phyloP scores from a whole-genome alignment of 768 basidiomycete species.

The Suillus luteus region DNA sequence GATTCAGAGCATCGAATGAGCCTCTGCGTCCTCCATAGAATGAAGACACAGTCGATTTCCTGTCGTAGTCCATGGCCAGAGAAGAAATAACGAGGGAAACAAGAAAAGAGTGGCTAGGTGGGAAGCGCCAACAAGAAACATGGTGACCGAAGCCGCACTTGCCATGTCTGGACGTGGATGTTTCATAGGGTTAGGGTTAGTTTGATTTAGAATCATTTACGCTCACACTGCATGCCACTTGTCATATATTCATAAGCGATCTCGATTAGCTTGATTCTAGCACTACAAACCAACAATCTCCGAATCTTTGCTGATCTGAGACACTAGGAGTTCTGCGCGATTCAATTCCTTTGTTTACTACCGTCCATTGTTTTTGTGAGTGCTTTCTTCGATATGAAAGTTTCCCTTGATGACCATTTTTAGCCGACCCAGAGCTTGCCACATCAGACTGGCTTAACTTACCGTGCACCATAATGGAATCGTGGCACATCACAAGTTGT shows the following conservation, averaged over 20 bases:
- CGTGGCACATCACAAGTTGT: not conserved
- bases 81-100: constrained; percentile 6
- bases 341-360: not conserved
- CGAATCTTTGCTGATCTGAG: not conserved
- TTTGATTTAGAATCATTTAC: not conserved
- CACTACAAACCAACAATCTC: not conserved
- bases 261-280: not conserved
- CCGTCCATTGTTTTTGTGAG: not conserved
- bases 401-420: not conserved
- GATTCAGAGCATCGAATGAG: constrained; percentile 62
- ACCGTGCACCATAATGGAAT: not conserved
- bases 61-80: constrained; percentile 66
- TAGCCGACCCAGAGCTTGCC: not conserved
- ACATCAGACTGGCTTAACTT: not conserved
- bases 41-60: constrained; percentile 78
- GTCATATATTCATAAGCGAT: not conserved
- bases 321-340: not conserved
- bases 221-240: too few species aligned
- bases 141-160: not conserved
- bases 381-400: not conserved
- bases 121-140: constrained; percentile 13
- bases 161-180: constrained; percentile 3
- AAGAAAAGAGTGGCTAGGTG: constrained; percentile 16
- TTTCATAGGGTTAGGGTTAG: constrained; percentile 30
- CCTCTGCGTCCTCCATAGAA: constrained; percentile 68